These are phyloP conservation scores for Ogataea nakhonphanomensis DNA, from an alignment of 805 yeast genomes.

Conservation along the genomic window DNA sequence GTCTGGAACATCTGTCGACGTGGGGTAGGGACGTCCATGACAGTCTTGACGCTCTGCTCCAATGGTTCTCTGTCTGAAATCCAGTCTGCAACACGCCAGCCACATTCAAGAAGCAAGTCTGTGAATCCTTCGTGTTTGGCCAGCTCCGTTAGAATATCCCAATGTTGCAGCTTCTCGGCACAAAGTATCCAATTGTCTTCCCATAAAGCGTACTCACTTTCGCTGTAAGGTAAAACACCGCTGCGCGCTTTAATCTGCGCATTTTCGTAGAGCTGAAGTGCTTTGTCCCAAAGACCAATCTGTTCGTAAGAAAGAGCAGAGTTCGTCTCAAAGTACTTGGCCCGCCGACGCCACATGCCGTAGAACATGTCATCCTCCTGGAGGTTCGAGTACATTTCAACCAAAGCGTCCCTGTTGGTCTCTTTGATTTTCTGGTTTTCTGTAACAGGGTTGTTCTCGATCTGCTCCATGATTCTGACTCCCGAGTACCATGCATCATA, in stretches of 20 bases:
- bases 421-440: constrained; percentile 76
- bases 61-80: constrained; percentile 89
- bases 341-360: constrained; percentile 96
- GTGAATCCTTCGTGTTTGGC: constrained; percentile 98
- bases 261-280: constrained; percentile 88
- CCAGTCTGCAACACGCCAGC: constrained; percentile 99
- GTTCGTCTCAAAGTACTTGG: constrained; percentile 89
- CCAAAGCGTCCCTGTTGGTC: constrained; percentile 83
- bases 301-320: constrained; percentile 93
- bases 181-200: constrained; percentile 98
- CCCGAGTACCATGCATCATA: constrained; percentile 92
- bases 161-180: constrained; percentile 94
- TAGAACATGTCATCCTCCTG: constrained; percentile 97
- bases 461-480: constrained; percentile 75
- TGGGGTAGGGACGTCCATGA: constrained; percentile 98
- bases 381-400: constrained; percentile 81
- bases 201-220: constrained; percentile 93
- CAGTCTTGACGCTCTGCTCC: constrained; percentile 90
- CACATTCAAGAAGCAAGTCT: constrained; percentile 92
- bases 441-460: constrained; percentile 41
- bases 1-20: constrained; percentile 95
- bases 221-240: constrained; percentile 93
- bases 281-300: constrained; percentile 91
- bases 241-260: constrained; percentile 96
- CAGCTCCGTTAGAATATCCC: constrained; percentile 95